Conservation (phyloP, 371 early-diverging fungal genomes). For the Apophysomyces ossiformis region DNA sequence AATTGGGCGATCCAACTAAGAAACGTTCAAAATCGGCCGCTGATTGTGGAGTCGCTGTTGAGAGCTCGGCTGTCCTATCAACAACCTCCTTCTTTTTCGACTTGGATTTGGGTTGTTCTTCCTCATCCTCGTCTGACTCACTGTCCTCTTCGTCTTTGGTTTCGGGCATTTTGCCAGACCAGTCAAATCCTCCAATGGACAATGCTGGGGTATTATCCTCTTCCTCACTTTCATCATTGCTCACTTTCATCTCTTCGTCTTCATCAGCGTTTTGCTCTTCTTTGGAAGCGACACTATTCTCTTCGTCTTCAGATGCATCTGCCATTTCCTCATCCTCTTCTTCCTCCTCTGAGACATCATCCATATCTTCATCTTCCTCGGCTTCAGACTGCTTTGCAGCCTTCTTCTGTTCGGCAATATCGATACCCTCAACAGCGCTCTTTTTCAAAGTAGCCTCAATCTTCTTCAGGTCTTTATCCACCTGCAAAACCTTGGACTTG, state of each 20-base stretch:
- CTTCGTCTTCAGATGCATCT: conserved; percentile 32
- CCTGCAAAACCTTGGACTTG: conserved; percentile 70
- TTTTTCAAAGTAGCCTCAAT: conserved; percentile 68
- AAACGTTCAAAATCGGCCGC: conserved; percentile 86
- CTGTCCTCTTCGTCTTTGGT: conserved; percentile 24
- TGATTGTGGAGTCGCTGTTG: conserved; percentile 60
- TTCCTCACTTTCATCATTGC: conserved; percentile 50
- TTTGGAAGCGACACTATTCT: conserved; percentile 40
- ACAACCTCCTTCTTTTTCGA: conserved; percentile 50
- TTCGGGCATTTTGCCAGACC: conserved; percentile 58
- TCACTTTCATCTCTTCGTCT: conserved; percentile 37
- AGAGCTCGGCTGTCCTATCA: conserved; percentile 64
- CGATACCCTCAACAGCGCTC: conserved; percentile 35
- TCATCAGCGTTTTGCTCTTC: conserved; percentile 46
- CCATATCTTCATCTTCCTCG: conserved; percentile 48
- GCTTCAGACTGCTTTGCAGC: conserved; percentile 31
- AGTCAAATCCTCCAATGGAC: conserved; percentile 59
- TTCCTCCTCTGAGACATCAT: conserved; percentile 38
- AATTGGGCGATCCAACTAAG: conserved; percentile 92
- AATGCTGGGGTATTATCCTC: conserved; percentile 48
- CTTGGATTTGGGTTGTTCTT: conserved; percentile 48
- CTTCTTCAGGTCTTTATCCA: conserved; percentile 60
- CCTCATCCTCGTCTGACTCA: conserved; percentile 45
- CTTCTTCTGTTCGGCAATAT: conserved; percentile 36
- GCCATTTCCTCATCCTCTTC: conserved; percentile 33